These are phyloP conservation scores for Kodamaea leandrae DNA, from an alignment of 805 yeast genomes.

Conservation along the genomic window DNA sequence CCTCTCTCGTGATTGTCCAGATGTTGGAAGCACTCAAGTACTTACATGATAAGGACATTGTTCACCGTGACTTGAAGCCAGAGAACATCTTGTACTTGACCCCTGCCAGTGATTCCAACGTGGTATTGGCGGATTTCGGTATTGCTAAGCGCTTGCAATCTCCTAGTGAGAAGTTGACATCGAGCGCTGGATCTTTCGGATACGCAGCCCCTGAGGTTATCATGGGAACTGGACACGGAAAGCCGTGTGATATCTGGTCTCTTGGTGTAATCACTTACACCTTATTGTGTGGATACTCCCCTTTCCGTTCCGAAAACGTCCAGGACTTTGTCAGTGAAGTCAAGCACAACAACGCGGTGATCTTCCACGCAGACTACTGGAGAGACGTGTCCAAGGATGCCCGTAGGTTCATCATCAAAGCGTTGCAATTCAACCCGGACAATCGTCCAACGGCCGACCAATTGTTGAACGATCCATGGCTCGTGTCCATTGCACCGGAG, in stretches of 20 bases:
- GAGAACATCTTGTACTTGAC: constrained; percentile 80
- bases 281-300: constrained; percentile 85
- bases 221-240: constrained; percentile 81
- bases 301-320: constrained; percentile 82
- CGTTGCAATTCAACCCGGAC: constrained; percentile 65
- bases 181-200: constrained; percentile 90
- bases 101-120: constrained; percentile 52
- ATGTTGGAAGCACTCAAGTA: constrained; percentile 76
- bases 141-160: constrained; percentile 75
- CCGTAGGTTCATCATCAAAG: constrained; percentile 67
- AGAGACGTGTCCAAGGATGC: constrained; percentile 75
- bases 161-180: constrained; percentile 58
- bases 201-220: constrained; percentile 97
- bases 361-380: constrained; percentile 89
- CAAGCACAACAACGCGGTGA: constrained; percentile 66
- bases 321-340: constrained; percentile 81
- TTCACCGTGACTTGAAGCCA: constrained; percentile 93
- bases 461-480: constrained; percentile 73
- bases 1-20: constrained; percentile 70
- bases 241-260: constrained; percentile 96
- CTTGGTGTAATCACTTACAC: constrained; percentile 92
- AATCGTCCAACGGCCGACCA: constrained; percentile 67
- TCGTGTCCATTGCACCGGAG: constrained; percentile 45
- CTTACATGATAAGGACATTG: constrained; percentile 72
- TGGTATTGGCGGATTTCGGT: constrained; percentile 94